Percentiles rank a stretch among this genome's conserved stretches.
Evolutionary conservation across 192 early-diverging fungal species (phyloP).

Genomic region (Coemansia brasiliensis): DNA sequence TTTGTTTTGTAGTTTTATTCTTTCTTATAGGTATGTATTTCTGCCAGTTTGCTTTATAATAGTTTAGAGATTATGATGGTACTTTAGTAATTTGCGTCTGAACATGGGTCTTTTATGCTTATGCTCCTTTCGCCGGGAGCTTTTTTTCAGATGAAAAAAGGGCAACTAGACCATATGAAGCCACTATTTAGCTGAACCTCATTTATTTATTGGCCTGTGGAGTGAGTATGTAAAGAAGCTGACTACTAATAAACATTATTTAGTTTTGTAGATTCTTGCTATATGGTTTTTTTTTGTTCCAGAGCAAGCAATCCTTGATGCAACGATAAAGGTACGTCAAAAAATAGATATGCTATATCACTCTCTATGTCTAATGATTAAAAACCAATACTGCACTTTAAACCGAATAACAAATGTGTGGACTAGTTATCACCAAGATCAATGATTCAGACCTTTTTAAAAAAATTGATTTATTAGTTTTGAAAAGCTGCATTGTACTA

Average conservation of each 20-base stretch:
- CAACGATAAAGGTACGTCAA: too few species aligned
- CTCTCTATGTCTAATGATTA: not conserved
- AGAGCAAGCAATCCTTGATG: too few species aligned
- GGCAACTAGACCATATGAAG: slow-evolving; percentile 41
- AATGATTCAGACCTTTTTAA: not conserved
- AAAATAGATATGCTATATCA: too few species aligned
- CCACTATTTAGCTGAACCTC: slow-evolving; percentile 34
- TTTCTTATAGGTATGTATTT: slow-evolving; percentile 11
- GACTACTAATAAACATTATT: too few species aligned
- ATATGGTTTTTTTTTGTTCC: too few species aligned
- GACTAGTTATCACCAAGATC: slow-evolving; percentile 10
- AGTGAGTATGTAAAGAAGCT: not conserved
- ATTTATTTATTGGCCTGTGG: not conserved
- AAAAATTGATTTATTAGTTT: not conserved
- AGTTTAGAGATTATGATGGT: slow-evolving; percentile 31
- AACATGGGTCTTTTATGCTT: slow-evolving; percentile 17
- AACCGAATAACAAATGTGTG: slow-evolving; percentile 2
- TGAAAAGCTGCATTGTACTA: too few species aligned
- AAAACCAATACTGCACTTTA: slow-evolving; percentile 2
- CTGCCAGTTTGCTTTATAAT: not conserved
- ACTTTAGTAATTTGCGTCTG: slow-evolving; percentile 58
- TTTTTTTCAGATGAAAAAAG: slow-evolving; percentile 6
- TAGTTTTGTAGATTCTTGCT: too few species aligned
- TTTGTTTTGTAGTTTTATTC: not conserved
- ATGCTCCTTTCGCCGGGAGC: slow-evolving; percentile 53